phyloP scores from a whole-genome alignment of 805 yeast genomes.

The Candida pseudoglaebosa region DNA sequence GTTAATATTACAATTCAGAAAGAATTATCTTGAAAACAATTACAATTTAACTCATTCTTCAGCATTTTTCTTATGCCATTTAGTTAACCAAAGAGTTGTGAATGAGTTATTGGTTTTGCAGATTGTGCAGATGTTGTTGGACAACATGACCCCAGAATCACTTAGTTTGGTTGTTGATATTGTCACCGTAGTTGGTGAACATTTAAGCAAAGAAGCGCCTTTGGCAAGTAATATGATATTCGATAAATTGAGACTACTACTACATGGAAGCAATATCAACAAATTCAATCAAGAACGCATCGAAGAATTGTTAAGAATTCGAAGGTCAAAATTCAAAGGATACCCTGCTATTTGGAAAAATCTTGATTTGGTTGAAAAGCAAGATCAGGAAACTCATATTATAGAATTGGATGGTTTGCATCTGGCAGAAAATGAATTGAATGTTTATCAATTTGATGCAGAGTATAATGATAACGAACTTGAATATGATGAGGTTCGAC shows the following conservation, averaged over 20 bases:
- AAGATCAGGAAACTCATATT: slow-evolving; percentile 55
- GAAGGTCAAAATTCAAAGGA: slow-evolving; percentile 41
- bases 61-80: slow-evolving; percentile 50
- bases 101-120: slow-evolving; percentile 31
- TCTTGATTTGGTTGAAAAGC: slow-evolving; percentile 61
- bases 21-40: slow-evolving; percentile 46
- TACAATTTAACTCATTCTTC: slow-evolving; percentile 39
- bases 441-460: slow-evolving; percentile 49
- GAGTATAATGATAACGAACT: slow-evolving; percentile 49
- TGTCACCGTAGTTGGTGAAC: slow-evolving; percentile 50
- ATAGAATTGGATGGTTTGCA: slow-evolving; percentile 51
- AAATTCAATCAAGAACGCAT: slow-evolving; percentile 43
- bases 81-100: slow-evolving; percentile 58
- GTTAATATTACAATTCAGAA: slow-evolving; percentile 55
- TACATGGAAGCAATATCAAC: slow-evolving; percentile 48
- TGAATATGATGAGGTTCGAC: slow-evolving; percentile 39
- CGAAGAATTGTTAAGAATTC: slow-evolving; percentile 48
- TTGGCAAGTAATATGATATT: slow-evolving; percentile 48
- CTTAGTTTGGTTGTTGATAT: slow-evolving; percentile 52
- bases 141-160: slow-evolving; percentile 49
- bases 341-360: slow-evolving; percentile 39
- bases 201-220: slow-evolving; percentile 39
- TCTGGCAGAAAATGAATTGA: slow-evolving; percentile 43
- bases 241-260: slow-evolving; percentile 56
- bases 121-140: slow-evolving; percentile 30